phyloP scores from a whole-genome alignment of 257 asterid species.

The Lycium ferocissimum region DNA sequence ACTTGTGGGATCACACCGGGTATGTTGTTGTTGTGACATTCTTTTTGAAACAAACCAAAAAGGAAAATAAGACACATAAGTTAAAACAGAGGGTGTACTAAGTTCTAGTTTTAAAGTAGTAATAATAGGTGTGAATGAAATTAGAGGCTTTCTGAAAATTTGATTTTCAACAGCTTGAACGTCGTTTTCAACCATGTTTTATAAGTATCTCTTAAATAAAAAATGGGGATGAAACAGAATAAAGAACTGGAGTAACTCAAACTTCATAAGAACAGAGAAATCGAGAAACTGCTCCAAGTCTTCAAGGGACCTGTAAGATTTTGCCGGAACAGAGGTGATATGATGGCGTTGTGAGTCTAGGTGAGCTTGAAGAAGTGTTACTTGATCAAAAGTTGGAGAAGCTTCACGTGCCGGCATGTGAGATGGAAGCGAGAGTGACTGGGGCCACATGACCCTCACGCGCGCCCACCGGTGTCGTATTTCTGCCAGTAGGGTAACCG shows the following conservation, averaged over 20 bases:
- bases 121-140: background rate
- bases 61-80: background rate
- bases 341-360: background rate
- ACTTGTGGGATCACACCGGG: no score
- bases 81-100: background rate
- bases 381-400: background rate
- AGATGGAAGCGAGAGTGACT: background rate
- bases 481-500: background rate
- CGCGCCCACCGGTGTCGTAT: background rate
- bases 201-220: background rate
- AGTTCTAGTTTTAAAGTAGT: background rate
- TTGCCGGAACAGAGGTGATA: background rate
- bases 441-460: background rate
- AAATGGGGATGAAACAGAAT: background rate
- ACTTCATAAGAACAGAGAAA: background rate
- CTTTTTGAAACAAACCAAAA: background rate
- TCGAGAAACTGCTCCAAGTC: background rate
- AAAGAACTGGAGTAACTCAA: background rate
- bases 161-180: constrained; percentile 1
- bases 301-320: background rate
- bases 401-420: background rate
- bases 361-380: background rate
- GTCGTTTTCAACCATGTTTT: background rate
- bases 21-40: background rate
- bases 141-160: background rate